Evolutionary conservation across 768 basidiomycete genomes (phyloP), one percentile per base, ranked within the genome.

Genomic region (Macrolepiota fuliginosa): DNA sequence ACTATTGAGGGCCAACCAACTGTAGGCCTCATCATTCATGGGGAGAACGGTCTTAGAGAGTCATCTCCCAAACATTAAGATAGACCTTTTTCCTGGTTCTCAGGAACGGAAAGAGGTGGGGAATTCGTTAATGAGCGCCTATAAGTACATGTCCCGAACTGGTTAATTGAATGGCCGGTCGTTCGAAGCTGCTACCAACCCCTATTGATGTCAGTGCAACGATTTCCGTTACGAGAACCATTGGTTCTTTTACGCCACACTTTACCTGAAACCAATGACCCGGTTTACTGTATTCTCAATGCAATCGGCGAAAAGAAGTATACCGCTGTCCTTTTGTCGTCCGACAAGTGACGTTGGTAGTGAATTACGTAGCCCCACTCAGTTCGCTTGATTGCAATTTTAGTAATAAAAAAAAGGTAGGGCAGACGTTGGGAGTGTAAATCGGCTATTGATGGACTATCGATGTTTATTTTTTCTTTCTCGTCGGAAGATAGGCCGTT

Each of bases 161-260:
- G 37, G 19, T 17, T 40, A 27, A 56, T 29, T 56, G 39, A 56
- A 45, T 45, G 27, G 25, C 25, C 54, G 47, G 47, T 25, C 24
- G 24, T n/a, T 32, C 19, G 54, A 42, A 11, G 17, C 40, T 22
- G 11, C 54, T 39, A 15, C 39, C 13, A 32, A 32, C 47, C 12
- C 25, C 25, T 49, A 4, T 13, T 2, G 36, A 11, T 25, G 54
- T 13, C 40, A 42, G 40, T 45, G 25, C 57, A 37, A 12, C 17
- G 37, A 19, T 49, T 50, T 58, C 37, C 27, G 32, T 58, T 58
- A 58, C 57, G 57, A 58, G 36, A 56, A n/a, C 35, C 4, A 22
- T 17, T 15, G 35, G 11, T 51, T 36, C 57, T 15, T 35, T 58
- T 51, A 51, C 46, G 47, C 24, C 22, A 58, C 39, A 17, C 15